phyloP scores from a whole-genome alignment of 2,329 filamentous ascomycete species.

The Cordyceps tenuipes region DNA sequence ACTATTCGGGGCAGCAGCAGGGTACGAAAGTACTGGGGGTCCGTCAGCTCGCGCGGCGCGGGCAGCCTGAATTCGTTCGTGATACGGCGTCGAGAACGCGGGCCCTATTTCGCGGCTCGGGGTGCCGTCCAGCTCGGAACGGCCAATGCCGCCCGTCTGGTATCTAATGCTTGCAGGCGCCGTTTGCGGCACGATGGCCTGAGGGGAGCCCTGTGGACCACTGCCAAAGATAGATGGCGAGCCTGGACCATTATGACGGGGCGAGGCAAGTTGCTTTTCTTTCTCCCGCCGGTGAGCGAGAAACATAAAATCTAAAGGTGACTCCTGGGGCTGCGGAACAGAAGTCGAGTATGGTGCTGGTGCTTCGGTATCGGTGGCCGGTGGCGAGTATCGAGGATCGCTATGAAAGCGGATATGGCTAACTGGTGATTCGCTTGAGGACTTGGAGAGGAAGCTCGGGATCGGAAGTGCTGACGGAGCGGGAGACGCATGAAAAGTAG shows the following conservation, averaged over 20 bases:
- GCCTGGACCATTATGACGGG: slow-evolving; percentile 32
- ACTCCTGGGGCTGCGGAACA: slow-evolving; percentile 41
- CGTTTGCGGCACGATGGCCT: slow-evolving; percentile 25
- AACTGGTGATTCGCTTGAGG: slow-evolving; percentile 56
- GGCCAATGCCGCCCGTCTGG: slow-evolving; percentile 19
- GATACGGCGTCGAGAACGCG: slow-evolving; percentile 59
- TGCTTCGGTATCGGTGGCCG: slow-evolving; percentile 44
- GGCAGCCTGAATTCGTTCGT: slow-evolving; percentile 52
- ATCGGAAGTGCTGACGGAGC: slow-evolving; percentile 84
- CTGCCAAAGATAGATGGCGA: not conserved
- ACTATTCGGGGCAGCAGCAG: slow-evolving; percentile 31
- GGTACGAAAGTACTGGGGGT: slow-evolving; percentile 16
- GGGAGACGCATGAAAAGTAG: slow-evolving; percentile 91
- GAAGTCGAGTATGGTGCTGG: slow-evolving; percentile 34
- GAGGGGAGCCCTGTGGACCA: not conserved
- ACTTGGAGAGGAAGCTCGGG: slow-evolving; percentile 75
- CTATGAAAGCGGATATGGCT: slow-evolving; percentile 28
- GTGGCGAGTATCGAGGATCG: slow-evolving; percentile 39
- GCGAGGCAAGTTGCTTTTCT: slow-evolving; percentile 47
- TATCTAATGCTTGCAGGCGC: slow-evolving; percentile 29
- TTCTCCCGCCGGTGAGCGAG: slow-evolving; percentile 75
- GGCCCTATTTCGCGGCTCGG: slow-evolving; percentile 50
- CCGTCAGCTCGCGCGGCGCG: slow-evolving; percentile 25
- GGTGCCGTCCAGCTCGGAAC: slow-evolving; percentile 54
- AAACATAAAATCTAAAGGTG: slow-evolving; percentile 85